Base-by-base conservation (phyloP, 257 asterid genomes). In the Ehretia macrophylla region DNA sequence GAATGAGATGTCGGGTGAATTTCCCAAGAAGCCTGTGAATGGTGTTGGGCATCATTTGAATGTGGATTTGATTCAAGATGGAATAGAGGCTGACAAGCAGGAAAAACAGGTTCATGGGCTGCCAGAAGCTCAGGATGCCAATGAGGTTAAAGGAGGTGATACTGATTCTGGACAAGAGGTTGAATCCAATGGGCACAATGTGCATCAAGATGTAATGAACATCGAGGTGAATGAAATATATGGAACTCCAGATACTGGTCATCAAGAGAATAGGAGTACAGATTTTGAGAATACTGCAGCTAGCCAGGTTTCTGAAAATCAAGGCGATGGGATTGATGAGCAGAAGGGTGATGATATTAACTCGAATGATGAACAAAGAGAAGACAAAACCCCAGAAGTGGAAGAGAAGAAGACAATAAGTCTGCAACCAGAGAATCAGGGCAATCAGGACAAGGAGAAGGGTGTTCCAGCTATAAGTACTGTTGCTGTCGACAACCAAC, bases 11-110 rank as follows among this genome's bases (percentile, higher is more conserved):
- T 53, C 60, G 21, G 71, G 23, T 59, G 55, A 48, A 56, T 54
- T 61, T 64, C 44, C 54, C 16, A 56, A 52, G 58, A 55, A 64
- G 64, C 78, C 74, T 23, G 83, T 71, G 60, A 82, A 78, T 79
- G 77, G 80, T 39, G 68, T 63, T 21, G 14, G 51, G 13, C 54
- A 56, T 66, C 71, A 70, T 60, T 65, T 56, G 60, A 47, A 39
- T 44, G 10, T 59, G 69, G 74, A 20, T 18, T 27, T 23, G 64
- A 57, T 51, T 56, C 56, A 47, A 53, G 81, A 68, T 38, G 61
- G 38, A 8, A 39, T 40, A 55, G 61, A 68, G 66, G 55, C 61
- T 45, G 75, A 71, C 47, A 57, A 56, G 42, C 55, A 44, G 57
- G 77, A 69, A 68, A 75, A 62, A 56, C 68, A 39, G 60, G 63